Percentiles rank a stretch among this genome's conserved stretches.
Conservation (phyloP, 257 asterid species). For the Gardenia jasminoides region DNA sequence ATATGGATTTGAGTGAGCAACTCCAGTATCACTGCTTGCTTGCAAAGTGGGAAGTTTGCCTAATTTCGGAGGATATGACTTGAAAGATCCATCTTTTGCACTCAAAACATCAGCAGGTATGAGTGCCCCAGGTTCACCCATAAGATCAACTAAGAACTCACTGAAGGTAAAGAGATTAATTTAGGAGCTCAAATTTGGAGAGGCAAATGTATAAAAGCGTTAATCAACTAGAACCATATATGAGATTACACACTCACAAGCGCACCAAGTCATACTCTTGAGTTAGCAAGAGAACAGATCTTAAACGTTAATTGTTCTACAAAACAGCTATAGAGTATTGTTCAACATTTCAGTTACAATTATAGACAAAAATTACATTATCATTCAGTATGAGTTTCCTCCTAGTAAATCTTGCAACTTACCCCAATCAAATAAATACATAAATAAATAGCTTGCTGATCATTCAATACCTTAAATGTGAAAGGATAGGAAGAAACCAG, state of each 20-base stretch:
- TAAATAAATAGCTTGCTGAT: too few relatives aligned
- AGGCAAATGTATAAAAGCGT: constrained; percentile 7
- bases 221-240: constrained; percentile 18
- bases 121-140: constrained; percentile 99
- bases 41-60: constrained; percentile 49
- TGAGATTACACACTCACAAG: constrained; percentile 6
- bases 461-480: background rate
- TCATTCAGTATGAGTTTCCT: background rate
- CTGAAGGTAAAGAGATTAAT: constrained; percentile 52
- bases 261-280: background rate
- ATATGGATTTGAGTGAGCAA: constrained; percentile 29
- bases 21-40: constrained; percentile 35
- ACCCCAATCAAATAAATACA: background rate
- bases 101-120: constrained; percentile 82
- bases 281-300: background rate
- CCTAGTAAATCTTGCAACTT: background rate
- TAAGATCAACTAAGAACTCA: constrained; percentile 97
- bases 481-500: background rate
- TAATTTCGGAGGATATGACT: constrained; percentile 44
- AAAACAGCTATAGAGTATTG: background rate
- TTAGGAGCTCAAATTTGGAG: constrained; percentile 32
- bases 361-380: background rate
- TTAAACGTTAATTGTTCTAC: background rate
- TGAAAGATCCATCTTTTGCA: constrained; percentile 66
- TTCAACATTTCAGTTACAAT: background rate